A percentile compares a stretch with the other conserved stretches of the same genome.
These are phyloP conservation scores for Leptographium flavum DNA, from an alignment of 2,329 filamentous ascomycete species.

Conservation along the genomic window DNA sequence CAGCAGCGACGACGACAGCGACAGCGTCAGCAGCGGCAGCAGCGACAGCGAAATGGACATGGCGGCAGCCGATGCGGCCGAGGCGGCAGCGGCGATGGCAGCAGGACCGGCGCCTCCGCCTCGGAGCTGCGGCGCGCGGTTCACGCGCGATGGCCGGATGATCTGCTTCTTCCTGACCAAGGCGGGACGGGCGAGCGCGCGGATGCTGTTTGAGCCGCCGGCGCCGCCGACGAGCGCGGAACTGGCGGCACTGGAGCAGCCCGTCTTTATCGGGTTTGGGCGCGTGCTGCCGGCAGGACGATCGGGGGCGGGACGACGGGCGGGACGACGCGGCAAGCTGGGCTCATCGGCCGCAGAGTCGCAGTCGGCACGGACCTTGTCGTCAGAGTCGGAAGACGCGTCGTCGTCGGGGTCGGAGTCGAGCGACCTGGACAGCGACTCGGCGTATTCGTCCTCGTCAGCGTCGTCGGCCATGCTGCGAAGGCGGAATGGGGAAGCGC, in stretches of 20 bases:
- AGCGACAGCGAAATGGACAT: constrained; percentile 19
- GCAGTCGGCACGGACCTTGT: not conserved
- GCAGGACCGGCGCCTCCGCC: constrained; percentile 39
- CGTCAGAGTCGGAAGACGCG: not conserved
- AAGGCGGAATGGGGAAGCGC: not conserved
- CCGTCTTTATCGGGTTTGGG: constrained; percentile 12
- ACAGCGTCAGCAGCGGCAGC: not conserved
- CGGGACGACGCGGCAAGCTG: not conserved
- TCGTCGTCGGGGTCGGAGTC: constrained; percentile 14
- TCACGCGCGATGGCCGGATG: constrained; percentile 46
- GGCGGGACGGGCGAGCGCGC: constrained; percentile 40
- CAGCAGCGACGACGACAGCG: constrained; percentile 19
- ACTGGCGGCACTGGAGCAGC: constrained; percentile 8
- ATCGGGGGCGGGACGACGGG: constrained; percentile 19
- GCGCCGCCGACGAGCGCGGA: constrained; percentile 18
- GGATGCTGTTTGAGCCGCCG: constrained; percentile 29
- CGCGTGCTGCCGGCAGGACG: constrained; percentile 5
- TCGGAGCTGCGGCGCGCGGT: constrained; percentile 44
- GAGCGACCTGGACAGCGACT: constrained; percentile 22
- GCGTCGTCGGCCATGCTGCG: constrained; percentile 1
- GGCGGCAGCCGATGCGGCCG: not conserved
- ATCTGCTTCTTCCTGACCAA: constrained; percentile 58
- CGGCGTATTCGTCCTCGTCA: constrained; percentile 17
- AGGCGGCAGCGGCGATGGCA: not conserved
- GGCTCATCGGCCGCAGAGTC: constrained; percentile 25